Evolutionary conservation across 192 early-diverging fungal species (phyloP), one percentile per base, ranked within the genome.

Genomic region (Mycoemilia scoparia): DNA sequence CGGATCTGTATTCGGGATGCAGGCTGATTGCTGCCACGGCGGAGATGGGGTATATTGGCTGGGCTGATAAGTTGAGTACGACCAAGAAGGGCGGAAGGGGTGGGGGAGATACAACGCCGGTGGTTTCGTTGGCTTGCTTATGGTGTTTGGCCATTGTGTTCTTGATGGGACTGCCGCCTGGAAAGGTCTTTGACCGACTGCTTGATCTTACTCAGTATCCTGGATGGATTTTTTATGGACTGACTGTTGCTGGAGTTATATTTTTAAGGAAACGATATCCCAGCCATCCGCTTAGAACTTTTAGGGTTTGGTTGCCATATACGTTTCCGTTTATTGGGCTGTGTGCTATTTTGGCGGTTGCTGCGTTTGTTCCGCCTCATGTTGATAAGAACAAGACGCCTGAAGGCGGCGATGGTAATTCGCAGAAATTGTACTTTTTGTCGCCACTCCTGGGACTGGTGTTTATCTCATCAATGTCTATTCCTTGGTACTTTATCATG

Each of bases 101-200:
- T n/a, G n/a, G n/a, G n/a, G n/a, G n/a, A n/a, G n/a, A n/a, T n/a
- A n/a, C n/a, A 0, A 69, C 66, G 3, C 69, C 69, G 0, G 36
- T 64, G 6, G 32, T 24, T 26, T 45, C 67, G 3, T 46, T 69
- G 8, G 36, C 43, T n/a, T 33, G 62, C 17, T 54, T 52, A 24
- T 70, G 58, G 28, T 57, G 30, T 3, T 31, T 73, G 25, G 51
- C 62, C 2, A 27, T 70, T 43, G 27, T 73, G 2, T 61, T 64
- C 29, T 39, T 69, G 29, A 34, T 73, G 13, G 68, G 63, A 2
- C 70, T 62, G 28, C 72, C 69, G 14, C 58, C 70, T 0, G 63
- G 61, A n/a, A 51, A 65, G 29, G 69, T 65, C n/a, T 77, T 73
- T 39, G 67, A 70, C 31, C 64, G 74, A 18, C 38, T 77, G 8